Base-by-base conservation (phyloP, 805 yeast genomes). In the Yarrowia sp. region DNA sequence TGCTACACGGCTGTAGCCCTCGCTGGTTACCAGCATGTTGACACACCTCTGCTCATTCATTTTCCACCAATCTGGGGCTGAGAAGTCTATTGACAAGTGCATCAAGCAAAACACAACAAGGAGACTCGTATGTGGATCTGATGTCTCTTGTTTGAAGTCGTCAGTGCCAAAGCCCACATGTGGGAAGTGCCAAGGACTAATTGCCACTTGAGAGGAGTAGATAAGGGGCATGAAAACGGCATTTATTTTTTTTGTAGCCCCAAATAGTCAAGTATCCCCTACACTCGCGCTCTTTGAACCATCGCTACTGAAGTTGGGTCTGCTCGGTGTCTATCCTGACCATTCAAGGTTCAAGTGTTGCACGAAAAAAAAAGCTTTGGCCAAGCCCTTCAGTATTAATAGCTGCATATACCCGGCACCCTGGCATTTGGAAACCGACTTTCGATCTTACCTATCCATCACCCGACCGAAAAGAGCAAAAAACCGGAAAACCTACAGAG, bases 401-500 rank as follows among this genome's bases (percentile, higher is more conserved):
- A 54, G 61, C 26, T 54, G 61, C 61, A 54, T 54, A 54, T 36
- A 54, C 61, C 61, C 61, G 26, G 46, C 61, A 36, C 17, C 19
- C 30, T 4, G 30, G 36, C 28, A 21, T 21, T 12, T 7, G 10
- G 40, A 14, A 32, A 21, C 30, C 58, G 24, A 51, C 40, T 46
- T 30, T 46, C 17, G 33, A 28, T 32, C 14, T 10, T 21, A 44
- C 33, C 28, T 9, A 19, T 24, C 30, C 48, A 16, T 16, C 28
- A 43, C 19, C 7, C 24, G 19, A 30, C 38, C n/a, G 26, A 48
- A 48, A 48, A 7, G 22, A 48, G 36, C 9, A 24, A 28, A 3
- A 38, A 33, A 16, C 5, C 9, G 7, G 22, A 19, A 10, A 38
- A 19, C 7, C 7, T 8, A 8, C 21, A 35, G 43, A 38, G 22